Percentiles rank a stretch among this genome's conserved stretches.
phyloP scores from a whole-genome alignment of 2,329 filamentous ascomycete species.

The Pestalotiopsis sp. region DNA sequence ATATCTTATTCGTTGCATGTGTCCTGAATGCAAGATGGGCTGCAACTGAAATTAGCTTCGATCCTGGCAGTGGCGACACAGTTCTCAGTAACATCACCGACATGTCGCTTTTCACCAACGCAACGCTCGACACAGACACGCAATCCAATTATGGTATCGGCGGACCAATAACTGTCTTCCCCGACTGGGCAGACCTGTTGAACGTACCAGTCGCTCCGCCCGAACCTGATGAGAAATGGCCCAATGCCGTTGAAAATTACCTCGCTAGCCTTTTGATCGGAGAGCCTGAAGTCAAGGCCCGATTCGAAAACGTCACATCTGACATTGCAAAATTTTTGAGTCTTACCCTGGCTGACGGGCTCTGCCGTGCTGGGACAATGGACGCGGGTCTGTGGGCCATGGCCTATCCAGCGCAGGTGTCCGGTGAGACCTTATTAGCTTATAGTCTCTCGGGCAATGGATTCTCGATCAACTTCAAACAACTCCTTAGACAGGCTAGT shows the following conservation, averaged over 20 bases:
- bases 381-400: too few relatives aligned
- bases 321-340: neutral
- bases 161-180: too few relatives aligned
- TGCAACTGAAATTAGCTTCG: neutral
- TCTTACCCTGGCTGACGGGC: neutral
- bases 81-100: neutral
- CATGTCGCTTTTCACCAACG: neutral
- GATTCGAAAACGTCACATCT: neutral
- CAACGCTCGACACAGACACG: neutral
- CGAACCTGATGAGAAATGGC: neutral
- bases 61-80: neutral
- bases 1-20: neutral
- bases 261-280: too few relatives aligned
- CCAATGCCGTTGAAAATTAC: neutral
- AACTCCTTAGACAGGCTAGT: too few relatives aligned
- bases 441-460: too few relatives aligned
- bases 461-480: too few relatives aligned
- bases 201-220: neutral
- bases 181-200: too few relatives aligned
- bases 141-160: too few relatives aligned
- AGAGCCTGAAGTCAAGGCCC: too few relatives aligned
- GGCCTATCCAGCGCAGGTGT: too few relatives aligned
- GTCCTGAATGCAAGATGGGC: constrained; percentile 3
- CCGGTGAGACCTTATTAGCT: too few relatives aligned
- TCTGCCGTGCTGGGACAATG: too few relatives aligned